Conservation (phyloP, 768 basidiomycete species). For the Tubosaeta brunneosetosa region DNA sequence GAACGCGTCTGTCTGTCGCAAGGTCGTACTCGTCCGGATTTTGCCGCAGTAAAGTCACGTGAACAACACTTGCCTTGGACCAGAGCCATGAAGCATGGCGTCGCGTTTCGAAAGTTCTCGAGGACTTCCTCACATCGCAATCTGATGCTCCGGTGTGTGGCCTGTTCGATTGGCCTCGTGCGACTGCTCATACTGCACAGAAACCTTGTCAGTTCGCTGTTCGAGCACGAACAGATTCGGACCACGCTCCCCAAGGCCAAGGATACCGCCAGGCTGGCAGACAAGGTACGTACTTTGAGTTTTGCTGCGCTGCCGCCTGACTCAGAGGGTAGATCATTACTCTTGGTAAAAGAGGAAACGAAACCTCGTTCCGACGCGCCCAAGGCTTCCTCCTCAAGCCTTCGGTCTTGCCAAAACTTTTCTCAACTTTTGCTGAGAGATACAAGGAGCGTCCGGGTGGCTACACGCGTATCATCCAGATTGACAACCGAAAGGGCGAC, state of each 20-base stretch:
- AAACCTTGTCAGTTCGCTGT: constrained; percentile 89
- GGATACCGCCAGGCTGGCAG: constrained; percentile 85
- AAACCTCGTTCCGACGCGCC: constrained; percentile 65
- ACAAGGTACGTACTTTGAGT: constrained; percentile 56
- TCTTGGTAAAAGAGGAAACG: constrained; percentile 80
- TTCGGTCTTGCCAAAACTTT: constrained; percentile 73
- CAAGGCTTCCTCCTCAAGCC: constrained; percentile 75
- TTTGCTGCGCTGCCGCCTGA: constrained; percentile 1
- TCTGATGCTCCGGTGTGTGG: constrained; percentile 80
- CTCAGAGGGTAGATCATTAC: constrained; percentile 67
- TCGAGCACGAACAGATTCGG: constrained; percentile 93
- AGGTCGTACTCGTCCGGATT: constrained; percentile 19
- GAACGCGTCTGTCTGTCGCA: constrained; percentile 14
- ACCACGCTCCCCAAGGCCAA: constrained; percentile 95
- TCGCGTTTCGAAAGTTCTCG: constrained; percentile 88
- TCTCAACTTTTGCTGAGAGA: constrained; percentile 71
- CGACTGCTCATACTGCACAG: constrained; percentile 37
- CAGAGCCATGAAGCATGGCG: constrained; percentile 82
- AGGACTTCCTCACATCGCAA: constrained; percentile 88
- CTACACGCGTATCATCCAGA: constrained; percentile 91
- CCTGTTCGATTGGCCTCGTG: not conserved
- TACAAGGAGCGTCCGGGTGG: constrained; percentile 84
- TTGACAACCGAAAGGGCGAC: constrained; percentile 86
- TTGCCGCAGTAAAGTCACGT: constrained; percentile 18
- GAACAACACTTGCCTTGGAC: not conserved